Evolutionary conservation across 805 yeast genomes (phyloP), one percentile per base, ranked within the genome.

Genomic region (Candida chauliodis): DNA sequence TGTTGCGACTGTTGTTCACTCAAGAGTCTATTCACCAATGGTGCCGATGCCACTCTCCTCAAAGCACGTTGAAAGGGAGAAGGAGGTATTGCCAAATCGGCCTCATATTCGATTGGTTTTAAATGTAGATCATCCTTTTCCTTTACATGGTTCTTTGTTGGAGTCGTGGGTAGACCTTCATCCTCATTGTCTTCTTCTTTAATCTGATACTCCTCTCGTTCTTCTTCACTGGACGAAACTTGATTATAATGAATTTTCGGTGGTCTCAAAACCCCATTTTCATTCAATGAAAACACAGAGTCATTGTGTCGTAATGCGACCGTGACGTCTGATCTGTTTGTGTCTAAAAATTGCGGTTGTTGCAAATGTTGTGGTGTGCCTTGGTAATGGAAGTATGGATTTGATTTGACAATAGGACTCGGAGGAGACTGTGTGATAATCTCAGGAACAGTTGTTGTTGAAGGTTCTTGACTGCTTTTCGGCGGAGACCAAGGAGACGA

Each of bases 1-100:
- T 33, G 42, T 13, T 17, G 10, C 8, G 7, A 9, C 19, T 14
- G 36, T 14, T 45, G 36, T 9, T 52, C 66, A 41, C 49, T 50
- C 42, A 66, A 44, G n/a, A 64, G 41, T 4, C 66, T 42, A 43
- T 59, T 61, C 13, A 67, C 84, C 39, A 83, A 67, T 8, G 95
- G 95, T 1, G 93, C 95, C 0, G 95, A 86, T 0, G 95, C 90
- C 1, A 84, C 95, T 44, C 95, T 69, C 43, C 93, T 66, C 17
- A 85, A 61, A 15, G 69, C 66, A 29, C 66, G 40, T 28, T 43
- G 48, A 10, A 47, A 37, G 8, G 50, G 35, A 11, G 47, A 33
- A 5, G 30, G 18, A 16, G 50, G 51, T 6, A 48, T 42, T 4
- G 43, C 38, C 25, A 37, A 26, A 16, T 34, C 19, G 2, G 15